Conservation (phyloP, 2,329 filamentous ascomycete species). For the Neopestalotiopsis clavispora region DNA sequence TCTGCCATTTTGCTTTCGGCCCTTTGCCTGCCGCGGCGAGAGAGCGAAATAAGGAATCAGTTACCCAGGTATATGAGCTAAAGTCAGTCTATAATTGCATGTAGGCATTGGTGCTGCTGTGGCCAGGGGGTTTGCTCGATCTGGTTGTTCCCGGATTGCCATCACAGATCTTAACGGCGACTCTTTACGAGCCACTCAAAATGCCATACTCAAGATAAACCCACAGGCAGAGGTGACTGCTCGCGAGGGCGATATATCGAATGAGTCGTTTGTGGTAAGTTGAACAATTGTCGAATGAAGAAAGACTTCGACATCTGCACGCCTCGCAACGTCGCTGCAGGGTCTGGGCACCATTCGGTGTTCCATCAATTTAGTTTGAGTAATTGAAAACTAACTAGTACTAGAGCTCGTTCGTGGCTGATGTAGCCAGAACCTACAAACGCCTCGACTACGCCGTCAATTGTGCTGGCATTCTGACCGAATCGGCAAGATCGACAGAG, state of each 20-base stretch:
- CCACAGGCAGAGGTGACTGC: slow-evolving; percentile 39
- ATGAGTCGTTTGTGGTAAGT: slow-evolving; percentile 45
- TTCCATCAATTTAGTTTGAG: background rate
- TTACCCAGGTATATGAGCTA: background rate
- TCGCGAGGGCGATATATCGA: slow-evolving; percentile 50
- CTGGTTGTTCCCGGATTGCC: slow-evolving; percentile 55
- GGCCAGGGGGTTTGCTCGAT: slow-evolving; percentile 52
- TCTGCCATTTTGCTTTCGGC: too few species aligned
- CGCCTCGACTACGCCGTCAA: slow-evolving; percentile 62
- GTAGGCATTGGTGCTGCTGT: slow-evolving; percentile 61
- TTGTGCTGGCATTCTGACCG: slow-evolving; percentile 57
- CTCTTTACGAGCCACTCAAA: slow-evolving; percentile 42
- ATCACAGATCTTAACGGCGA: slow-evolving; percentile 56
- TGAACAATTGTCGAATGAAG: background rate
- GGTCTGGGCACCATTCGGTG: background rate
- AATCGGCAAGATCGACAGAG: slow-evolving; percentile 47
- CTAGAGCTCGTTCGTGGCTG: slow-evolving; percentile 37
- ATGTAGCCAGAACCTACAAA: slow-evolving; percentile 39
- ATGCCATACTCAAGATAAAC: slow-evolving; percentile 37
- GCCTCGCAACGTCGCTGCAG: background rate
- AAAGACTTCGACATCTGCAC: background rate
- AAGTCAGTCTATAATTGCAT: background rate
- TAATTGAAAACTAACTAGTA: background rate
- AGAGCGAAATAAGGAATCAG: too few species aligned
- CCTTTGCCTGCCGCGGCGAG: too few species aligned